Conservation (phyloP, 1,284 basidiomycete genomes). For the Xerocomus minutiporus region DNA sequence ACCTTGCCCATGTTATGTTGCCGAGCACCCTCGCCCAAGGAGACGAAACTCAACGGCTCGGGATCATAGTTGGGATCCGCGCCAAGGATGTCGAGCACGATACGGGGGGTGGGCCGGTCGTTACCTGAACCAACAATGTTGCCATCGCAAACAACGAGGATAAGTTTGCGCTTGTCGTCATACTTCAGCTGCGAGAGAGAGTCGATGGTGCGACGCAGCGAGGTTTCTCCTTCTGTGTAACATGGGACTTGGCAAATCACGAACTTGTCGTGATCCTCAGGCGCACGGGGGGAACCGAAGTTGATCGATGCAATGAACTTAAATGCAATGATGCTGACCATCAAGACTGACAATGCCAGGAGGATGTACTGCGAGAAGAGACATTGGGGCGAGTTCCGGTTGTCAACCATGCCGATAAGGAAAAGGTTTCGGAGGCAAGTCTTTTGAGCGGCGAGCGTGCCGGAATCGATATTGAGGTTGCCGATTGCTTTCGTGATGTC, state of each 20-base stretch:
- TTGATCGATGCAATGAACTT: slow-evolving; percentile 96
- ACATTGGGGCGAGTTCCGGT: slow-evolving; percentile 87
- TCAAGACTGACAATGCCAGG: slow-evolving; percentile 84
- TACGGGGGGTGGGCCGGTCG: slow-evolving; percentile 85
- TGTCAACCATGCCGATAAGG: slow-evolving; percentile 88
- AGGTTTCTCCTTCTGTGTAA: slow-evolving; percentile 93
- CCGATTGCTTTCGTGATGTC: slow-evolving; percentile 85
- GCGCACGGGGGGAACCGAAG: slow-evolving; percentile 77
- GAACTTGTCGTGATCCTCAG: slow-evolving; percentile 97
- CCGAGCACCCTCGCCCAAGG: slow-evolving; percentile 90
- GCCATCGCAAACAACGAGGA: slow-evolving; percentile 95
- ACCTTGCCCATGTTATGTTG: slow-evolving; percentile 99
- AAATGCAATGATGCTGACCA: slow-evolving; percentile 96
- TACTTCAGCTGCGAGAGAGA: slow-evolving; percentile 93
- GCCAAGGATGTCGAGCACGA: slow-evolving; percentile 95
- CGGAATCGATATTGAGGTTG: slow-evolving; percentile 57
- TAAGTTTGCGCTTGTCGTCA: slow-evolving; percentile 95
- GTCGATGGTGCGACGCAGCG: slow-evolving; percentile 87
- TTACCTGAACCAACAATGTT: slow-evolving; percentile 98
- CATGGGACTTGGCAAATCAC: slow-evolving; percentile 98
- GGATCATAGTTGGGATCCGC: slow-evolving; percentile 91
- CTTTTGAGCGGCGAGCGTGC: slow-evolving; percentile 74
- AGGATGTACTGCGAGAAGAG: slow-evolving; percentile 91
- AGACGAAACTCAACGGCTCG: slow-evolving; percentile 91
- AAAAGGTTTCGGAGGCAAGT: slow-evolving; percentile 92